Evolutionary conservation across 2,329 filamentous ascomycete species (phyloP), one percentile per base, ranked within the genome.

Genomic region (Endocalyx cinctus): DNA sequence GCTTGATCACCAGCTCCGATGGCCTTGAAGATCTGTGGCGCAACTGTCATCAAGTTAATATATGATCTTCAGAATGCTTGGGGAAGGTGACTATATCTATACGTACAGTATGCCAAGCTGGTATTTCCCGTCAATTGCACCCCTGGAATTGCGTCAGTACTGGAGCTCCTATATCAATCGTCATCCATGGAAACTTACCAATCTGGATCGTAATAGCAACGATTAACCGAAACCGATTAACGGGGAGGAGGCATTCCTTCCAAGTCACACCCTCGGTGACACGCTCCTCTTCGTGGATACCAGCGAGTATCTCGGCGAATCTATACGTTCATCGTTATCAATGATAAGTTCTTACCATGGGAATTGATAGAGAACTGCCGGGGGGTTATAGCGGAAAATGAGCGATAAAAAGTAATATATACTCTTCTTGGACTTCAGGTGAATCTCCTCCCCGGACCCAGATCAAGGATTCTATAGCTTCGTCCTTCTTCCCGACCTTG

Each of bases 91-190:
- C n/a, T n/a, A n/a, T n/a, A n/a, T n/a, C 17, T 10, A 10, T 26
- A 36, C 45, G 12, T 35, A 62, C 58, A 73, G 42, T 72, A 72
- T 3, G 69, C 69, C 15, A 73, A 48, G 0, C 66, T 67, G 1
- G 68, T 73, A 36, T 69, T 71, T 23, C 69, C 68, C 2, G 68
- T 72, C 10, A 72, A 51, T 50, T 74, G 68, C 27, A 57, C 51
- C 33, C 57, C 54, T 23, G 20, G 8, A 8, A 23, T n/a, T 8
- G 20, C 8, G 8, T 23, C 8, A n/a, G 8, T 8, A 8, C 20
- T 23, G 8, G 8, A 8, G 20, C 20, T 23, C 20, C n/a, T n/a
- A n/a, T 8, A n/a, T 8, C 20, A n/a, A 8, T 23, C 20, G 20
- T n/a, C 53, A 25, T 3, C n/a, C 38, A 7, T 55, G 8, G 8